These are phyloP conservation scores for Pseudopithomyces maydicus DNA, from an alignment of 2,329 filamentous ascomycete genomes.

Conservation along the genomic window DNA sequence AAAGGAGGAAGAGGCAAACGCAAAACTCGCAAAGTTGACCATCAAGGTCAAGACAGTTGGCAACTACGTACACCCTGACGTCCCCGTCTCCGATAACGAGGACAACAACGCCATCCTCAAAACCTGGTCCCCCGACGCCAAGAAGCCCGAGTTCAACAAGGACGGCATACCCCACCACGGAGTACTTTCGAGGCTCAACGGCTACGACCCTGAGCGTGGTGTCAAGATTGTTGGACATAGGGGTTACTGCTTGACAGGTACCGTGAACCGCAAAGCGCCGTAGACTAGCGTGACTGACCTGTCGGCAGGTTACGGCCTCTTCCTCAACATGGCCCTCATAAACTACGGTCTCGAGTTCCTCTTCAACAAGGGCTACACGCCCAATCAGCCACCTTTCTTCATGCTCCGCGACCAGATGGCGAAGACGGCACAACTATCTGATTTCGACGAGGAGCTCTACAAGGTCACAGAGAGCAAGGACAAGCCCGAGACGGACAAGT, in stretches of 20 bases:
- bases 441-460: constrained; percentile 98
- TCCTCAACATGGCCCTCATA: constrained; percentile 89
- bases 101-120: constrained; percentile 81
- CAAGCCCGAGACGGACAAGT: constrained; percentile 79
- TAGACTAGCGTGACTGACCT: too few relatives aligned
- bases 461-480: constrained; percentile 88
- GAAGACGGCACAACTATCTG: constrained; percentile 94
- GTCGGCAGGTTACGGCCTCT: constrained; percentile 74
- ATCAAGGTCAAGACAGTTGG: constrained; percentile 83
- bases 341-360: constrained; percentile 96
- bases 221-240: constrained; percentile 89
- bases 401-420: constrained; percentile 97
- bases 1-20: constrained; percentile 72
- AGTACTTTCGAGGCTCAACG: constrained; percentile 83
- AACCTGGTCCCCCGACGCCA: constrained; percentile 80
- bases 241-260: constrained; percentile 80
- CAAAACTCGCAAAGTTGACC: constrained; percentile 76
- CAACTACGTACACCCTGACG: constrained; percentile 88
- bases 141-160: constrained; percentile 77
- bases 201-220: constrained; percentile 84
- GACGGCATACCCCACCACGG: constrained; percentile 90
- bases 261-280: too few relatives aligned
- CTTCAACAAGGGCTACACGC: constrained; percentile 76
- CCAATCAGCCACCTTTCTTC: constrained; percentile 66
- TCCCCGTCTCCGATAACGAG: constrained; percentile 83